Base-by-base conservation (phyloP, 2,329 filamentous ascomycete species). In the Knufia fluminis region DNA sequence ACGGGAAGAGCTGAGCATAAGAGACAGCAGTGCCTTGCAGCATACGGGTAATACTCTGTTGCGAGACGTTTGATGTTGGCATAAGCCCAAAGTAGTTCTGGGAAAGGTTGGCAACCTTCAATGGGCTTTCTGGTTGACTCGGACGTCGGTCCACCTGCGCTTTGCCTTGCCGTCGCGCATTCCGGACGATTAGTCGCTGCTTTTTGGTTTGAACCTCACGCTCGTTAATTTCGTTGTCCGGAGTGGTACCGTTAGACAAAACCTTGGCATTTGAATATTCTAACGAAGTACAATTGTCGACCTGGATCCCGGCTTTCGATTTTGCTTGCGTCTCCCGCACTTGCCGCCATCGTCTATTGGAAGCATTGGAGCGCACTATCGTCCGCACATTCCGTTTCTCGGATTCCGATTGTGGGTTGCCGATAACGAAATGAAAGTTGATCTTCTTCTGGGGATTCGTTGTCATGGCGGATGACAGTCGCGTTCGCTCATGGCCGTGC, bases 341-440 rank as follows among this genome's bases (percentile, higher is more conserved):
- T 17, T 55, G 59, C 23, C 58, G 58, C 59, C 59, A 61, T 36
- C 59, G 58, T 46, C 57, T 59, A 22, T 58, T 58, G 23, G 58
- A 58, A 32, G 59, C 59, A 47, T 61, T 61, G 7, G 59, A 59
- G 17, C 59, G 58, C 20, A 61, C 59, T 19, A 61, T 49, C 14
- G 57, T 52, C 35, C 58, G 57, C 28, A 55, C 53, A 19, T 52
- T 52, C n/a, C 46, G 53, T 38, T 50, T 50, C 40, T 57, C 51
- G 22, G 51, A 40, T 19, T 57, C 53, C 16, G 52, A 52, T 32
- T 52, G 43, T 36, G 55, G 55, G 38, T 51, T 50, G 16, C 51
- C 53, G 23, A 47, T 52, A 28, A 57, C 55, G 26, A 57, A 57
- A 32, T 56, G 51, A 38, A 57, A 57, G 46, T 49, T 52, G 20